Percentiles rank a stretch among this genome's conserved stretches.
These are phyloP conservation scores for Calonectria montana DNA, from an alignment of 2,329 filamentous ascomycete genomes.

Conservation along the genomic window DNA sequence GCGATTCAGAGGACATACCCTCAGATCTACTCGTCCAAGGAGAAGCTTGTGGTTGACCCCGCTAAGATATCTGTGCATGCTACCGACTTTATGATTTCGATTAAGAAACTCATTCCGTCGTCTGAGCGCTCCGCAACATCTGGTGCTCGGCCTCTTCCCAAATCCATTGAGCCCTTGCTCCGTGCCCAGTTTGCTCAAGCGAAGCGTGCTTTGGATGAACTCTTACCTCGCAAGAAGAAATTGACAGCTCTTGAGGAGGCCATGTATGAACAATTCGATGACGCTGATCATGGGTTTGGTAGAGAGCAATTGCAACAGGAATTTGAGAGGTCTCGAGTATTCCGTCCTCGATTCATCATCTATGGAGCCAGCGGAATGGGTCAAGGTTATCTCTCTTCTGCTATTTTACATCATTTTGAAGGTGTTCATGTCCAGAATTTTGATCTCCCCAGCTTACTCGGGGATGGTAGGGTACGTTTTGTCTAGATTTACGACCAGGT, in stretches of 20 bases:
- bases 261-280: conserved; percentile 87
- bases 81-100: conserved; percentile 96
- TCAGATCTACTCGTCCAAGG: conserved; percentile 91
- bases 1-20: conserved; percentile 95
- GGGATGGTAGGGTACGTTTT: conserved; percentile 77
- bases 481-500: neutral
- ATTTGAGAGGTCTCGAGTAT: conserved; percentile 89
- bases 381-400: conserved; percentile 87
- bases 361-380: conserved; percentile 90
- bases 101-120: conserved; percentile 96
- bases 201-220: conserved; percentile 74
- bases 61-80: conserved; percentile 86
- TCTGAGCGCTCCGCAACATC: conserved; percentile 91
- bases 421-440: conserved; percentile 95
- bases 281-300: conserved; percentile 85
- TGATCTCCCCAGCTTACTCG: conserved; percentile 87
- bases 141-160: conserved; percentile 83
- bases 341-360: conserved; percentile 88
- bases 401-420: conserved; percentile 90
- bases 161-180: conserved; percentile 83
- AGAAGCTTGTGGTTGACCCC: conserved; percentile 90
- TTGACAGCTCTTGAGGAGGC: conserved; percentile 93
- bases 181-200: conserved; percentile 78
- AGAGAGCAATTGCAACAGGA: conserved; percentile 80
- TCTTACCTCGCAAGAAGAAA: conserved; percentile 87